Evolutionary conservation across 2,329 filamentous ascomycete genomes (phyloP), one percentile per base, ranked within the genome.

Genomic region (Aspergillus floridensis): DNA sequence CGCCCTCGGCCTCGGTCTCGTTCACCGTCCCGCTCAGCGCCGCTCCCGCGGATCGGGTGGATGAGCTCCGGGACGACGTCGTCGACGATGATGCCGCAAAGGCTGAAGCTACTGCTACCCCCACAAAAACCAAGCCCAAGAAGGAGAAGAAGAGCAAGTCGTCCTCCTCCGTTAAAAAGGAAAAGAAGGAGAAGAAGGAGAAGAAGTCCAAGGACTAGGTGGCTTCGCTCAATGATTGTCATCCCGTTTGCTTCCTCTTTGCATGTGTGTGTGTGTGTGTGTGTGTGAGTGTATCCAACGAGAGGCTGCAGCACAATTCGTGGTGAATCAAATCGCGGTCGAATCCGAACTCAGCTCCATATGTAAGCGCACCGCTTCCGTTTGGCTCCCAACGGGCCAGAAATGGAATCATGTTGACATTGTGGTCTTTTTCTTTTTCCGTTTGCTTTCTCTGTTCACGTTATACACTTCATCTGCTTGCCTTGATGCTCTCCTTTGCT

Each of bases 121-220:
- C 61, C 21, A 57, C 38, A 24, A 67, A 61, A 58, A n/a, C 14
- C 16, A 57, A 68, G 46, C 22, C 49, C 44, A 59, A 66, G 58
- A 29, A 57, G 41, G 58, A 62, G 16, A 67, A 69, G 58, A 59
- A 64, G 47, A 66, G 66, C 52, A 70, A 70, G 56, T 57, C 64
- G 32, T 60, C 65, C 47, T 64, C 65, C 22, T 44, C 38, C 14
- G 38, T 19, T 19, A 19, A 44, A 44, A 19, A 69, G 68, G 52
- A 22, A 22, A 22, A 22, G 22, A 22, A 22, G 4, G 64, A 64
- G 12, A 66, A 68, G 54, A 69, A 68, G 62, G 63, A 62, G 29
- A 61, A 67, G 3, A 68, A 69, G 57, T 58, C 58, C 48, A 64
- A 63, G 57, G 61, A 60, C 24, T 66, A 47, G 38, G 8, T 32